A percentile compares a stretch with the other conserved stretches of the same genome.
Evolutionary conservation across 2,329 filamentous ascomycete genomes (phyloP).

Genomic region (Cephalotrichum gorgonifer): DNA sequence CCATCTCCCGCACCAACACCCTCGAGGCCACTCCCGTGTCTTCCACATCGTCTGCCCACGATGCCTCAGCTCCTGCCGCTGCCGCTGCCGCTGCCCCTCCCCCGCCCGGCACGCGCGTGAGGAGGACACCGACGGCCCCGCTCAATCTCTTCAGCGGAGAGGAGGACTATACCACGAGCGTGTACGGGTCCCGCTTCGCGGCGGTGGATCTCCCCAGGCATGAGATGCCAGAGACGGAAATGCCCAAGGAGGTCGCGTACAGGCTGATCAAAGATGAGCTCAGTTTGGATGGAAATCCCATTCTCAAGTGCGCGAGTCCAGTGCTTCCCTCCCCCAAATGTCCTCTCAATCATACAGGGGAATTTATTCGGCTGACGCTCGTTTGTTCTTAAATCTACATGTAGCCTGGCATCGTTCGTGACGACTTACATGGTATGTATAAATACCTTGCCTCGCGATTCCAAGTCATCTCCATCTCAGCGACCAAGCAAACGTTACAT

Average conservation of each 20-base stretch:
- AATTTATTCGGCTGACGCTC: slow-evolving; percentile 6
- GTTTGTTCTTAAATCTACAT: too few relatives aligned
- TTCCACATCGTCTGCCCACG: slow-evolving; percentile 25
- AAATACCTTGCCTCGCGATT: too few relatives aligned
- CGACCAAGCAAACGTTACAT: too few relatives aligned
- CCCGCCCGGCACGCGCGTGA: not conserved
- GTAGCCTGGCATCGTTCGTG: slow-evolving; percentile 79
- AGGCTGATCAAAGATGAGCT: slow-evolving; percentile 94
- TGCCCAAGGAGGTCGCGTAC: slow-evolving; percentile 90
- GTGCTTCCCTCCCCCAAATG: slow-evolving; percentile 6
- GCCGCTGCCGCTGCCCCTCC: not conserved
- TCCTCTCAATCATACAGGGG: not conserved
- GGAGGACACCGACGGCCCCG: slow-evolving; percentile 20
- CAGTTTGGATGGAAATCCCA: slow-evolving; percentile 82
- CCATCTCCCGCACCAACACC: slow-evolving; percentile 20
- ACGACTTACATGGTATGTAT: slow-evolving; percentile 81
- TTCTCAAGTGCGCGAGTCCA: slow-evolving; percentile 55
- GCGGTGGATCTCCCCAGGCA: slow-evolving; percentile 67
- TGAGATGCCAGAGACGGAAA: slow-evolving; percentile 82
- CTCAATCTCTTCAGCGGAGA: slow-evolving; percentile 39
- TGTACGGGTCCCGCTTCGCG: slow-evolving; percentile 83
- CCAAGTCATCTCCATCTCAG: not conserved
- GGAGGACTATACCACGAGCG: slow-evolving; percentile 60
- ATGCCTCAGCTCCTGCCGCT: too few relatives aligned
- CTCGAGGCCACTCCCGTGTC: slow-evolving; percentile 13